These are phyloP conservation scores for Ustilago loliicola DNA, from an alignment of 1,284 basidiomycete genomes.

Conservation along the genomic window DNA sequence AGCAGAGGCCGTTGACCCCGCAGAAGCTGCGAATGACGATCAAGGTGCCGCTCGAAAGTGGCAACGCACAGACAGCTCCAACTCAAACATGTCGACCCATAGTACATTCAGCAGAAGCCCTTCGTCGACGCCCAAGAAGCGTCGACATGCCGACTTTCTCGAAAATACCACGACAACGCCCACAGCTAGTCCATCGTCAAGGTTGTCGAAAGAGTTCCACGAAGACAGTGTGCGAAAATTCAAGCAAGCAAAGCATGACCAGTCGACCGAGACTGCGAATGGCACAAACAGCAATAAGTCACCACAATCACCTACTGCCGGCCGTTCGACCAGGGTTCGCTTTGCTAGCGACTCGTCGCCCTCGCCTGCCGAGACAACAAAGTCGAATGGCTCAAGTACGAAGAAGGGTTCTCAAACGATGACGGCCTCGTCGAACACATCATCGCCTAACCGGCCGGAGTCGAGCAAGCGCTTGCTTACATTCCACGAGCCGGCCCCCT, in stretches of 20 bases:
- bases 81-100: slow-evolving; percentile 22
- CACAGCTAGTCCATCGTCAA: slow-evolving; percentile 21
- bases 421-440: background rate
- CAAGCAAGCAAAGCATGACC: slow-evolving; percentile 31
- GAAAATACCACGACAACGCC: slow-evolving; percentile 7
- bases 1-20: slow-evolving; percentile 5
- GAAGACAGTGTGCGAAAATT: slow-evolving; percentile 38
- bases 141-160: slow-evolving; percentile 16
- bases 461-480: slow-evolving; percentile 13
- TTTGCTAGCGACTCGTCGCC: slow-evolving; percentile 18
- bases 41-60: slow-evolving; percentile 12
- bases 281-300: slow-evolving; percentile 2
- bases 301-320: slow-evolving; percentile 1
- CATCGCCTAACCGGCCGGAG: background rate
- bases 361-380: background rate
- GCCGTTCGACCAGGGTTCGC: slow-evolving; percentile 22
- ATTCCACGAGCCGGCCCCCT: slow-evolving; percentile 43
- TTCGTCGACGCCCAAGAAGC: slow-evolving; percentile 37
- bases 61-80: slow-evolving; percentile 44
- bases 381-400: background rate
- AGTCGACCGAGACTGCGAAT: slow-evolving; percentile 10
- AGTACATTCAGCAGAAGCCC: slow-evolving; percentile 39
- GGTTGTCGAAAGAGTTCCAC: slow-evolving; percentile 31
- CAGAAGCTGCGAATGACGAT: slow-evolving; percentile 9
- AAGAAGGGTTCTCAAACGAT: background rate